Evolutionary conservation across 352 stramenopile genomes (phyloP).

Genomic region (Aphanomyces cochlioides): DNA sequence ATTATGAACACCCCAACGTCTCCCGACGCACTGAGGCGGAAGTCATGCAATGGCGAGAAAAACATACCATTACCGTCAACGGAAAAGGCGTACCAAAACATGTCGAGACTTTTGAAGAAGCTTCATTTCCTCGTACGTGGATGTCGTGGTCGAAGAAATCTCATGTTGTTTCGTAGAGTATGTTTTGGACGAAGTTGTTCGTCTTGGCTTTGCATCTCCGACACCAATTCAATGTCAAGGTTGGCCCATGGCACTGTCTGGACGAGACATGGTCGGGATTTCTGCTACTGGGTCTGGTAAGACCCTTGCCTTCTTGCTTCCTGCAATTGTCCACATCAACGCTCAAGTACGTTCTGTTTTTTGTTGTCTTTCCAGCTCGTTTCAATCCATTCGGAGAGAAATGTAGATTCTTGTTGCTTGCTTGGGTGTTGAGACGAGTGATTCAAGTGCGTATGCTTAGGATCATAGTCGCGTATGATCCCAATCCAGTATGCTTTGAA

Average conservation of each 20-base stretch:
- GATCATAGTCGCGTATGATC: slow-evolving; percentile 18
- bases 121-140: slow-evolving; percentile 76
- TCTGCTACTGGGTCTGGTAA: slow-evolving; percentile 97
- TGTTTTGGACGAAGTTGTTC: slow-evolving; percentile 96
- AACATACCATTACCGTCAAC: slow-evolving; percentile 93
- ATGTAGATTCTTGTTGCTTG: slow-evolving; percentile 13
- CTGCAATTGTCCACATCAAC: slow-evolving; percentile 99
- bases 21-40: slow-evolving; percentile 86
- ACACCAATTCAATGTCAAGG: slow-evolving; percentile 93
- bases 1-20: slow-evolving; percentile 98
- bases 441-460: slow-evolving; percentile 12
- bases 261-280: slow-evolving; percentile 98
- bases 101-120: slow-evolving; percentile 93
- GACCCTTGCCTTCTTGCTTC: slow-evolving; percentile 98
- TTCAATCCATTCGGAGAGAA: not conserved
- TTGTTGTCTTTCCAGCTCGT: not conserved
- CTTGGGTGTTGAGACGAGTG: slow-evolving; percentile 10
- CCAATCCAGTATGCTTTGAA: not conserved
- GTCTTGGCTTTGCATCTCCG: slow-evolving; percentile 94
- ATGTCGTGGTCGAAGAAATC: no score
- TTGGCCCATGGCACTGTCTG: slow-evolving; percentile 98
- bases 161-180: slow-evolving; percentile 71
- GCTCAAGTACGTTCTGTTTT: slow-evolving; percentile 89
- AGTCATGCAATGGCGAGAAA: slow-evolving; percentile 87
- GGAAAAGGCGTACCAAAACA: slow-evolving; percentile 98